Conservation (phyloP, 768 basidiomycete species). For the Fomitopsis serialis region DNA sequence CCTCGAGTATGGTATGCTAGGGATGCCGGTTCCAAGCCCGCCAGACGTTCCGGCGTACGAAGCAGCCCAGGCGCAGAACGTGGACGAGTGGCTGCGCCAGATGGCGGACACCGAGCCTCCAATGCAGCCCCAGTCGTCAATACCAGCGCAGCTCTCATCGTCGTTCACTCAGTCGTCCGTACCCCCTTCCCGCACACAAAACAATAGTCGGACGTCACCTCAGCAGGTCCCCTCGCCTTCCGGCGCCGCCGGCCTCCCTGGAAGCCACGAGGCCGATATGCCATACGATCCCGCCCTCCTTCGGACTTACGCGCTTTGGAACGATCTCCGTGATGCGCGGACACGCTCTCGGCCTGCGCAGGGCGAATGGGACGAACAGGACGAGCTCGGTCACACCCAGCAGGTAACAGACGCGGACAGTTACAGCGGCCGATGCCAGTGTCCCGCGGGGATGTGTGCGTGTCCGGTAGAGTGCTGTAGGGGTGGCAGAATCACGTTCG, state of each 20-base stretch:
- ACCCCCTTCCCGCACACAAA: no score
- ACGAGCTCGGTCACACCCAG: no score
- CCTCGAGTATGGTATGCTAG: conserved; percentile 58
- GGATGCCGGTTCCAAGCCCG: conserved; percentile 38
- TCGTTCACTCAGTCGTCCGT: no score
- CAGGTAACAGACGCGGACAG: conserved; percentile 15
- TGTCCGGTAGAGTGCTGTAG: conserved; percentile 29
- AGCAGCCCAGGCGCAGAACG: conserved; percentile 26
- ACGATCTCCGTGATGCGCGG: conserved; percentile 4
- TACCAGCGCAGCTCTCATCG: no score
- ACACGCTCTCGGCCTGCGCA: not conserved
- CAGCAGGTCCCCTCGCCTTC: no score
- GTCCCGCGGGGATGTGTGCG: conserved; percentile 25
- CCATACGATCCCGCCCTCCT: conserved; percentile 13
- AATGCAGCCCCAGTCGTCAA: conserved; percentile 12
- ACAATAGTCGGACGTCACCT: no score
- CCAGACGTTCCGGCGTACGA: conserved; percentile 36
- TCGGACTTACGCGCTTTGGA: conserved; percentile 16
- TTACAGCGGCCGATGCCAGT: conserved; percentile 30
- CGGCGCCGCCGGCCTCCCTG: no score
- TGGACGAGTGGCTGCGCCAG: conserved; percentile 64
- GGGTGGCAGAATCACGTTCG: conserved; percentile 22
- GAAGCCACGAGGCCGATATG: not conserved
- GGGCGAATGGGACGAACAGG: not conserved
- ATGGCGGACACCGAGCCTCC: conserved; percentile 29